Conservation (phyloP, 176 grass and related monocot genomes). For the Cenchrus purpureus region DNA sequence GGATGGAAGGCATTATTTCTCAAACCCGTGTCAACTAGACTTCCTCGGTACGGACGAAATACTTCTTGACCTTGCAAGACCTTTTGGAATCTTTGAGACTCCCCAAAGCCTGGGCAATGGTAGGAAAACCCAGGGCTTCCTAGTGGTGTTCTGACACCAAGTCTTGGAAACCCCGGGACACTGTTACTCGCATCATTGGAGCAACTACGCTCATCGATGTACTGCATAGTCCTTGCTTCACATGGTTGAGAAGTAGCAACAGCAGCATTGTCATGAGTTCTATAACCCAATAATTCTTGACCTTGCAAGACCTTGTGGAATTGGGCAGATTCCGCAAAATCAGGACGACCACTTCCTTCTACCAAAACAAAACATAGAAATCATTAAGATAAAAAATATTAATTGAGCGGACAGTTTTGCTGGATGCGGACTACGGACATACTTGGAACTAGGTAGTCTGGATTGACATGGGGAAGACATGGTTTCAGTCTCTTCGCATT, state of each 20-base stretch:
- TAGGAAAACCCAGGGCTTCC: slow-evolving; percentile 53
- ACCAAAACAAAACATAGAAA: slow-evolving; percentile 14
- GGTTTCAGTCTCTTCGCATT: slow-evolving; percentile 73
- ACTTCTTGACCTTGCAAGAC: slow-evolving; percentile 99
- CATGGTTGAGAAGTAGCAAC: slow-evolving; percentile 58
- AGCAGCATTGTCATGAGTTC: slow-evolving; percentile 56
- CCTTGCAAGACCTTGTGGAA: slow-evolving; percentile 99
- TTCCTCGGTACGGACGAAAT: slow-evolving; percentile 54
- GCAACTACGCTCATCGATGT: slow-evolving; percentile 57
- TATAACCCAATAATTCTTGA: slow-evolving; percentile 92
- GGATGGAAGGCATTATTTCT: slow-evolving; percentile 47
- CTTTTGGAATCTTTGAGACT: slow-evolving; percentile 93
- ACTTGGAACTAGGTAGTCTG: slow-evolving; percentile 66
- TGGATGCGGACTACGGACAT: slow-evolving; percentile 33
- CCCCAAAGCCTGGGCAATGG: slow-evolving; percentile 83
- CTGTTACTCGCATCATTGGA: slow-evolving; percentile 49
- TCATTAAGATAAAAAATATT: neutral
- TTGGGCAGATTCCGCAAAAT: slow-evolving; percentile 76
- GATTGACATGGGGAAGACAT: slow-evolving; percentile 49
- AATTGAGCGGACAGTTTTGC: neutral
- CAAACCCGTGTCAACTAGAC: slow-evolving; percentile 41
- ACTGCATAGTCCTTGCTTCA: slow-evolving; percentile 61
- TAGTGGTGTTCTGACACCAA: slow-evolving; percentile 53
- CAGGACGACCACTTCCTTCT: slow-evolving; percentile 70
- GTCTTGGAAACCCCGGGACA: slow-evolving; percentile 52